phyloP scores from a whole-genome alignment of 2,329 filamentous ascomycete genomes.

The Trichoderma atrobrunneum region DNA sequence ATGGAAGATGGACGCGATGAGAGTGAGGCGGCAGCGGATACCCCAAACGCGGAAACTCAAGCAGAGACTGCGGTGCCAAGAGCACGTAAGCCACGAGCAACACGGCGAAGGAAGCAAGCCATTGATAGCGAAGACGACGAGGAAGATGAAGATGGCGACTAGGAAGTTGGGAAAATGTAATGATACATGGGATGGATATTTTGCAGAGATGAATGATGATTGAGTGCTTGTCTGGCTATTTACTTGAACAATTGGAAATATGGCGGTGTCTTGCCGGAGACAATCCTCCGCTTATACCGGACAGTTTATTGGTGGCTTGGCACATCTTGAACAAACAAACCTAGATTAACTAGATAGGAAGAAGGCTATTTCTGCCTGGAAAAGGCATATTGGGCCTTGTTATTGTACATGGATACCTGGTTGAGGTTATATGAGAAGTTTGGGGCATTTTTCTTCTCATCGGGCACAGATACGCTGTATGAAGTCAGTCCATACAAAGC shows the following conservation, averaged over 20 bases:
- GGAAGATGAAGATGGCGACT: not conserved
- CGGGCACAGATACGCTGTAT: too few species aligned
- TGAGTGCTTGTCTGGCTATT: not conserved
- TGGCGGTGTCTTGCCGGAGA: not conserved
- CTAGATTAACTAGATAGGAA: not conserved
- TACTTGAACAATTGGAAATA: not conserved
- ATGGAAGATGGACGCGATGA: slow-evolving; percentile 31
- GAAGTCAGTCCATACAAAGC: not conserved
- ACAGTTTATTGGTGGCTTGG: not conserved
- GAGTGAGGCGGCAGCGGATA: not conserved
- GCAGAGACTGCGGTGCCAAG: not conserved
- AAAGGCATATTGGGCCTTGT: not conserved
- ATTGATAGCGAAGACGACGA: not conserved
- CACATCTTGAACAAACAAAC: not conserved
- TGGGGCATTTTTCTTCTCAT: not conserved
- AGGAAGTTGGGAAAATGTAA: not conserved
- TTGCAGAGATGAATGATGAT: not conserved
- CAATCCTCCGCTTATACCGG: not conserved
- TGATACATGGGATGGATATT: not conserved
- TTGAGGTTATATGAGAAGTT: not conserved
- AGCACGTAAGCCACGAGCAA: not conserved
- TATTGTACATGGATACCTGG: not conserved
- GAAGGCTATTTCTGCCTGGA: not conserved
- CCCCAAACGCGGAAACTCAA: not conserved
- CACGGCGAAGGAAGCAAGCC: not conserved